phyloP scores from a whole-genome alignment of 164 flowering plant genomes.

The Saururus chinensis region DNA sequence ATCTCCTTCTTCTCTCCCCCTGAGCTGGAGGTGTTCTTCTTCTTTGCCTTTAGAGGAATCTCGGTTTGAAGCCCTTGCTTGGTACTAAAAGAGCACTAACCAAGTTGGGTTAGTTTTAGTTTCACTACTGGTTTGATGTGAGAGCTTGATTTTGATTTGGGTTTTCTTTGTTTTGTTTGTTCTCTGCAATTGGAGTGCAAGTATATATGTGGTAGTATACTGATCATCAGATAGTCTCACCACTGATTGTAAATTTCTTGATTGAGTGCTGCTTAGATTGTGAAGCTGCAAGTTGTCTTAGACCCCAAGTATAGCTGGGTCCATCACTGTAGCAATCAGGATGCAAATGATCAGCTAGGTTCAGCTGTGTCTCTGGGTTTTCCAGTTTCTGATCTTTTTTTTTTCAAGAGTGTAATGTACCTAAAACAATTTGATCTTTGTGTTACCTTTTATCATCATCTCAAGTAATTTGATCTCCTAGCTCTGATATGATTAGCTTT shows the following conservation, averaged over 20 bases:
- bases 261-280: not conserved
- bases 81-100: not conserved
- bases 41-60: slow-evolving; percentile 24
- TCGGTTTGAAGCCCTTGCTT: slow-evolving; percentile 6
- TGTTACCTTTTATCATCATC: too few relatives aligned
- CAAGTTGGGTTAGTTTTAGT: not conserved
- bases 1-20: slow-evolving; percentile 27
- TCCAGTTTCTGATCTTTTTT: too few relatives aligned
- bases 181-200: not conserved
- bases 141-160: slow-evolving; percentile 2
- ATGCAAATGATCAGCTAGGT: too few relatives aligned
- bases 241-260: not conserved
- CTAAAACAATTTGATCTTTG: too few relatives aligned
- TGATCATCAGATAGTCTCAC: slow-evolving; percentile 3
- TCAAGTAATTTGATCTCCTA: not conserved
- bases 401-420: too few relatives aligned
- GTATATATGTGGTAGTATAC: not conserved
- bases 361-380: too few relatives aligned
- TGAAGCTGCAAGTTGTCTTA: not conserved
- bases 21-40: slow-evolving; percentile 43
- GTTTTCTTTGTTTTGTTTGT: not conserved
- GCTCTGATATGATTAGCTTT: slow-evolving; percentile 1
- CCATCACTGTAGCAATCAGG: too few relatives aligned
- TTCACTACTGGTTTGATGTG: slow-evolving; percentile 1
- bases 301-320: too few relatives aligned